Base-by-base conservation (phyloP, 805 yeast genomes). In the Dipodascus geniculatus region DNA sequence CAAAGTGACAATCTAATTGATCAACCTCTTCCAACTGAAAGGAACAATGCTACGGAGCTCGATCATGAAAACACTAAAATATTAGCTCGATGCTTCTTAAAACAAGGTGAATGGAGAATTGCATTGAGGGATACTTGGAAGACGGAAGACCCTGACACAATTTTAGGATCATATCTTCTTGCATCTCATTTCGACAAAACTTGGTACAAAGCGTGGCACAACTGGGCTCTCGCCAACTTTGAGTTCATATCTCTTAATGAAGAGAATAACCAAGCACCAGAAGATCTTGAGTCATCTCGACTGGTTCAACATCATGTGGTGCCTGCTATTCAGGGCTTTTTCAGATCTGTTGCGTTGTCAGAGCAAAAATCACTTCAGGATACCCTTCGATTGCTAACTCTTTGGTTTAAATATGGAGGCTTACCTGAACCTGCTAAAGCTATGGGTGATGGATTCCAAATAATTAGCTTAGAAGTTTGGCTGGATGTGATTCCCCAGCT, bases 121-220 rank as follows among this genome's bases (percentile, higher is more conserved):
- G 83, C 85, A 0, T 69, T 91, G 59, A 84, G 85, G 55, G 77
- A 74, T 50, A 80, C 80, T 57, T 91, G 98, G 98, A 79, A 78
- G 55, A 67, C 73, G 3, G 69, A 63, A n/a, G 74, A 76, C 38
- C 82, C 90, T 1, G 90, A 88, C 48, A 85, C 90, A 1, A 88
- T 93, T 58, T 71, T 93, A 55, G 96, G 97, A 11, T 89, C 97
- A 0, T 93, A 87, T 65, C 71, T 93, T 53, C 74, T 93, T 58
- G 98, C 99, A 0, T 91, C 99, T 0, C 96, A 90, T 65, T 91
- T 93, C 68, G 97, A 93, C 65, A 75, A 79, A 35, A 78, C 79
- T 22, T 93, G 99, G 96, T 93, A 93, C 64, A 93, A 95, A 65
- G 99, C 98, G 17, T 95, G 99, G 99, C 99, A 93, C 66, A 91